Conservation (phyloP, 306 rosid species). For the Lathyrus aphaca region DNA sequence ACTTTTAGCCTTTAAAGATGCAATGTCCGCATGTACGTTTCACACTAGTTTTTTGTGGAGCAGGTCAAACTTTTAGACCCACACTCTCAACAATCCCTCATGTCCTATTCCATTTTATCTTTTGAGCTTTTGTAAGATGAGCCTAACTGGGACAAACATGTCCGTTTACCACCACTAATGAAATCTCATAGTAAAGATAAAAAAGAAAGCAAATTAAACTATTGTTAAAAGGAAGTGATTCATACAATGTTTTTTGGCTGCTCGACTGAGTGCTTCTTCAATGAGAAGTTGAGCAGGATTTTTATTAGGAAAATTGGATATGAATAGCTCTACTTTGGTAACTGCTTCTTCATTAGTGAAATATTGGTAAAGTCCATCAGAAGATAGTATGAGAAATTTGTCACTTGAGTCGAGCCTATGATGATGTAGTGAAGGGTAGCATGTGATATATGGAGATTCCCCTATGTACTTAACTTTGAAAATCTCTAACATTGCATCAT, state of each 20-base stretch:
- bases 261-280: slow-evolving; percentile 65
- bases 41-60: too few relatives aligned
- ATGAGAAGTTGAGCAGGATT: slow-evolving; percentile 90
- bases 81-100: too few relatives aligned
- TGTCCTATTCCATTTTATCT: too few relatives aligned
- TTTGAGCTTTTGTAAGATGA: too few relatives aligned
- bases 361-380: slow-evolving; percentile 91
- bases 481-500: slow-evolving; percentile 69
- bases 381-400: slow-evolving; percentile 71
- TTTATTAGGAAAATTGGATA: slow-evolving; percentile 66
- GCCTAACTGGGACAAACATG: too few relatives aligned
- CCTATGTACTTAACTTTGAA: slow-evolving; percentile 79
- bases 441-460: slow-evolving; percentile 66
- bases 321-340: slow-evolving; percentile 67
- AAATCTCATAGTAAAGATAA: too few relatives aligned
- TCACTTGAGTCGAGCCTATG: slow-evolving; percentile 62
- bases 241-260: slow-evolving; percentile 75
- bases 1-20: too few relatives aligned
- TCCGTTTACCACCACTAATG: too few relatives aligned
- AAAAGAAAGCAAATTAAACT: not conserved
- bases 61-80: too few relatives aligned
- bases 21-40: too few relatives aligned
- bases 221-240: not conserved
- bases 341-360: slow-evolving; percentile 82
- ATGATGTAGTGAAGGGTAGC: slow-evolving; percentile 69